phyloP scores from a whole-genome alignment of 768 basidiomycete genomes.

The Russula sp. region DNA sequence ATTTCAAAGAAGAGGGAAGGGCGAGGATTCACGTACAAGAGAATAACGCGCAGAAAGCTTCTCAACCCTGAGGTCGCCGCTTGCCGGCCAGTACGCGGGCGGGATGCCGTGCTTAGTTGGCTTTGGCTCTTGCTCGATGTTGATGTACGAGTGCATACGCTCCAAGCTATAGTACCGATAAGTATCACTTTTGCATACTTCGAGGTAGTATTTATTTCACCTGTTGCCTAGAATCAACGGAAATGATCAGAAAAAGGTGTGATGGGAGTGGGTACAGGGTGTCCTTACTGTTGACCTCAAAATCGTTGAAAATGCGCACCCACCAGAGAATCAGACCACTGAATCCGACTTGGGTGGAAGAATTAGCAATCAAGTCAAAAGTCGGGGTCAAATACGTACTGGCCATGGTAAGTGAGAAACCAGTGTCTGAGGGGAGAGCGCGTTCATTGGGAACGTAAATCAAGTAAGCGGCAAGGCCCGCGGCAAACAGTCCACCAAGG shows the following conservation, averaged over 20 bases:
- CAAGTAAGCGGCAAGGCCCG: conserved; percentile 44
- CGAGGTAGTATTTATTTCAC: conserved; percentile 10
- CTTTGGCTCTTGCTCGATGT: conserved; percentile 49
- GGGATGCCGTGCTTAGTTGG: conserved; percentile 37
- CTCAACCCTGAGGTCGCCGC: conserved; percentile 45
- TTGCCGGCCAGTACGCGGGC: conserved; percentile 59
- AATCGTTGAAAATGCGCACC: conserved; percentile 38
- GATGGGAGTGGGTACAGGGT: no score
- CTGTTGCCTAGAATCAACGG: conserved; percentile 24
- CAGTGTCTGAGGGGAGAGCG: conserved; percentile 34
- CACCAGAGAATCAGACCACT: conserved; percentile 47
- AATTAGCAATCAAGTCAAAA: not conserved
- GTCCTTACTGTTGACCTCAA: conserved; percentile 37
- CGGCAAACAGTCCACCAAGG: conserved; percentile 45
- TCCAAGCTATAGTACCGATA: conserved; percentile 31
- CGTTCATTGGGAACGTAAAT: conserved; percentile 34
- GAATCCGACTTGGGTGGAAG: conserved; percentile 38
- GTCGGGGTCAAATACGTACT: conserved; percentile 22
- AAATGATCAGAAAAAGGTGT: not conserved
- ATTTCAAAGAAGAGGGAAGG: conserved; percentile 32
- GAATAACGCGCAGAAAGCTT: conserved; percentile 46
- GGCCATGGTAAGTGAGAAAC: conserved; percentile 37
- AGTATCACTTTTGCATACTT: not conserved
- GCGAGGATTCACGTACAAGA: conserved; percentile 29
- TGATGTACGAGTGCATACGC: conserved; percentile 47